Conservation (phyloP, 2,329 filamentous ascomycete species). For the Knoxdaviesia capensis region DNA sequence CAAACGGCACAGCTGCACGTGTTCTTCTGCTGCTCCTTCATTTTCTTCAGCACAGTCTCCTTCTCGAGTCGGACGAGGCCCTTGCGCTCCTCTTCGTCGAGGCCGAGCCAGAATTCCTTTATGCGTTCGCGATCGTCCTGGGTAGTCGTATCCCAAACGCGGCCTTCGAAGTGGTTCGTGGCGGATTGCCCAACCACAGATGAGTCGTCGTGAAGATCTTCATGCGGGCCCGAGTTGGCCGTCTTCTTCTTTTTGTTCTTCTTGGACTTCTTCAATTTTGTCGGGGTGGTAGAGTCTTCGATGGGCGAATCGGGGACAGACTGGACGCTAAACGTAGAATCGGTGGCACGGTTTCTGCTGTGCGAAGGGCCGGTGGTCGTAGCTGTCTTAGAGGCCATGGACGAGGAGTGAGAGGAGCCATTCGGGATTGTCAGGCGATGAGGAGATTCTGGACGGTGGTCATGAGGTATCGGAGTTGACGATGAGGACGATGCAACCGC, state of each 20-base stretch:
- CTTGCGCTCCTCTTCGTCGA: conserved; percentile 87
- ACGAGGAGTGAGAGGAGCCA: neutral
- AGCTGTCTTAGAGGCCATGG: conserved; percentile 14
- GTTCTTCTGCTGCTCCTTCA: conserved; percentile 99
- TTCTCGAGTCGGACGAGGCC: conserved; percentile 96
- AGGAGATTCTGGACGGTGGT: neutral
- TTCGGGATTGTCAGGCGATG: neutral
- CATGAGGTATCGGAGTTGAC: neutral
- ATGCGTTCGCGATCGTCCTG: conserved; percentile 91
- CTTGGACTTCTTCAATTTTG: conserved; percentile 19
- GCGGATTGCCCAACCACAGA: too few relatives aligned
- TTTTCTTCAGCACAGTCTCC: conserved; percentile 91
- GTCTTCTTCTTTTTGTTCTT: conserved; percentile 53
- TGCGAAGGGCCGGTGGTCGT: too few relatives aligned
- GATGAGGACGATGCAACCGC: neutral
- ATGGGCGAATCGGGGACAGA: too few relatives aligned
- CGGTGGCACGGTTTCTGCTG: too few relatives aligned
- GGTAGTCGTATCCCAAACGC: conserved; percentile 89
- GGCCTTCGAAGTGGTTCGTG: conserved; percentile 3
- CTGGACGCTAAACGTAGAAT: too few relatives aligned
- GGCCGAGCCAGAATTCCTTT: conserved; percentile 91
- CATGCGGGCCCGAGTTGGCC: conserved; percentile 12
- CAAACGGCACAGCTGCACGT: conserved; percentile 97
- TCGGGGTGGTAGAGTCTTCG: too few relatives aligned
- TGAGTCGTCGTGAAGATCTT: conserved; percentile 8